A percentile compares a stretch with the other conserved stretches of the same genome.
Conservation (phyloP, 2,329 filamentous ascomycete genomes). For the Colletotrichum siamense region DNA sequence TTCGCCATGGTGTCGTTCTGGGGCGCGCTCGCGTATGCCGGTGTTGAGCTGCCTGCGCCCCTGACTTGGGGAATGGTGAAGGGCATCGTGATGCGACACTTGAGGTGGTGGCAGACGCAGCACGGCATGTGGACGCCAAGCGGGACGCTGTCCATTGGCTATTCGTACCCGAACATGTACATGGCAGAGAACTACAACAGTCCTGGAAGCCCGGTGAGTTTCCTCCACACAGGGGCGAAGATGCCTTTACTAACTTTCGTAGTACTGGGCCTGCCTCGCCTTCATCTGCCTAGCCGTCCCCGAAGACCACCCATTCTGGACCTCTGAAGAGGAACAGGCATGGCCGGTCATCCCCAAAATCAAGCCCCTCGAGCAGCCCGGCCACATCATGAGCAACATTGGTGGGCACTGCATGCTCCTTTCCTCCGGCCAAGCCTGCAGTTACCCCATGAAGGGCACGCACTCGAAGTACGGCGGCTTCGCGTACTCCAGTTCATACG, state of each 20-base stretch:
- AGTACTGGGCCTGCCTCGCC: slow-evolving; percentile 82
- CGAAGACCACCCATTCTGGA: slow-evolving; percentile 77
- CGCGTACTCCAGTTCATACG: slow-evolving; percentile 78
- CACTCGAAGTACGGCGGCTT: slow-evolving; percentile 84
- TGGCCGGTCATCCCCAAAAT: slow-evolving; percentile 60
- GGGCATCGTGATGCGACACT: slow-evolving; percentile 74
- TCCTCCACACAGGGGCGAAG: background rate
- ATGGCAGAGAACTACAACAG: slow-evolving; percentile 87
- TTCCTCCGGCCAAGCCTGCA: slow-evolving; percentile 79
- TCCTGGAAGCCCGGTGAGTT: slow-evolving; percentile 64
- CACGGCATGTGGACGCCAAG: slow-evolving; percentile 76
- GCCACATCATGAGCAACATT: slow-evolving; percentile 74
- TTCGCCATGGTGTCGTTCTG: slow-evolving; percentile 88
- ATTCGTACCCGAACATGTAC: slow-evolving; percentile 81
- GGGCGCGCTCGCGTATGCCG: slow-evolving; percentile 78
- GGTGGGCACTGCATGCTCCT: slow-evolving; percentile 80
- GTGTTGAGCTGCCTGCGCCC: slow-evolving; percentile 73
- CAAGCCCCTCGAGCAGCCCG: slow-evolving; percentile 69
- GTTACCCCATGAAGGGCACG: slow-evolving; percentile 81
- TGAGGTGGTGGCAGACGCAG: slow-evolving; percentile 82
- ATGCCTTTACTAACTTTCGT: slow-evolving; percentile 11
- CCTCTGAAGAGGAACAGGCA: slow-evolving; percentile 67
- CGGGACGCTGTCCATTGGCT: slow-evolving; percentile 78
- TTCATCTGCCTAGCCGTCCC: slow-evolving; percentile 78
- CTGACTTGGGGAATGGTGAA: slow-evolving; percentile 82